A percentile compares a stretch with the other conserved stretches of the same genome.
Evolutionary conservation across 1,284 basidiomycete genomes (phyloP).

Genomic region (Heimioporus punctisporus): DNA sequence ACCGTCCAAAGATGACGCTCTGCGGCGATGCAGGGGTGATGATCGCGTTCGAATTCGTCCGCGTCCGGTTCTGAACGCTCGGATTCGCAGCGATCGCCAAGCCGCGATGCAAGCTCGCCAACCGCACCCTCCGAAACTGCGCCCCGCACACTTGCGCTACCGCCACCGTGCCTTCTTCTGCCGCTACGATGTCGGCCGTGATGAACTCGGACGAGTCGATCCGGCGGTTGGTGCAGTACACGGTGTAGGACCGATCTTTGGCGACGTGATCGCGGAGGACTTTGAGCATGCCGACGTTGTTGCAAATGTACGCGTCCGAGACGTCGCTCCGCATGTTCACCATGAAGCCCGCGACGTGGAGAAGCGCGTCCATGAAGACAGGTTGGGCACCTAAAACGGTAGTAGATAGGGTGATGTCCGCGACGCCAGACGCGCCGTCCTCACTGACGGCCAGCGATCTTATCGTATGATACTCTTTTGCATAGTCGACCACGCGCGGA

Average conservation of each 20-base stretch:
- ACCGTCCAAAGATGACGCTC: slow-evolving; percentile 30
- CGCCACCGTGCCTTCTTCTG: slow-evolving; percentile 40
- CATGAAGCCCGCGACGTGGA: slow-evolving; percentile 72
- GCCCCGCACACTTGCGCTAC: slow-evolving; percentile 58
- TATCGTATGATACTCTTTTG: slow-evolving; percentile 57
- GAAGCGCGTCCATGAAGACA: slow-evolving; percentile 65
- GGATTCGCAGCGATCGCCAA: slow-evolving; percentile 38
- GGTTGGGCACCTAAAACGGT: slow-evolving; percentile 48
- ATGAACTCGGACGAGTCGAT: slow-evolving; percentile 44
- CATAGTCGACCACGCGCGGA: slow-evolving; percentile 68
- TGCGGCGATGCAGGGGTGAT: slow-evolving; percentile 24
- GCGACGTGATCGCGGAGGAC: slow-evolving; percentile 45
- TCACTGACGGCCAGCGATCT: slow-evolving; percentile 51
- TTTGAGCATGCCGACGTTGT: slow-evolving; percentile 49
- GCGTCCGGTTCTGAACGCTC: slow-evolving; percentile 11
- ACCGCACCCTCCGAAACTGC: slow-evolving; percentile 54
- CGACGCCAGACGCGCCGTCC: slow-evolving; percentile 54
- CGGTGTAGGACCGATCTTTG: slow-evolving; percentile 42
- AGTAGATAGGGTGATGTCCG: slow-evolving; percentile 42
- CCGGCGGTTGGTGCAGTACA: slow-evolving; percentile 53
- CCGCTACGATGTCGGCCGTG: slow-evolving; percentile 51
- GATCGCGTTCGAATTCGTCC: slow-evolving; percentile 32
- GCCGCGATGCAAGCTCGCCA: slow-evolving; percentile 47
- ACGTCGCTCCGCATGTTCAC: slow-evolving; percentile 54
- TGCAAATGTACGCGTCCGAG: slow-evolving; percentile 66